These are phyloP conservation scores for Linum lewisii DNA, from an alignment of 345 rosid species.

Conservation along the genomic window DNA sequence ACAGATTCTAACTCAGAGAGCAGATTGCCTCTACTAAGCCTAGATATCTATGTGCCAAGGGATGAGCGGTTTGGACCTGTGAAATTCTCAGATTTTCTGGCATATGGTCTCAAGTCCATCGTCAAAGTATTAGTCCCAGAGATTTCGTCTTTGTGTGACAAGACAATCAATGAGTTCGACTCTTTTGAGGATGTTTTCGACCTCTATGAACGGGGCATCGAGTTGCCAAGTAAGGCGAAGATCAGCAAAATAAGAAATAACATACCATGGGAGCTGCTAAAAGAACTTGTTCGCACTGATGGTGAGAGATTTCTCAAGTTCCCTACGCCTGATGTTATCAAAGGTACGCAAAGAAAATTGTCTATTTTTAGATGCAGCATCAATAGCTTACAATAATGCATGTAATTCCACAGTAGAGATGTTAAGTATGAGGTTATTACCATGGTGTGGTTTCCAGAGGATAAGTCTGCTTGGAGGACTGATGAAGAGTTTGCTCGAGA, in stretches of 20 bases:
- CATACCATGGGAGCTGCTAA: constrained; percentile 82
- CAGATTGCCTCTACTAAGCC: constrained; percentile 58
- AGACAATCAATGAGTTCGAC: constrained; percentile 78
- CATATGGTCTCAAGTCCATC: constrained; percentile 63
- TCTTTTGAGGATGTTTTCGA: constrained; percentile 53
- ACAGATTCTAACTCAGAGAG: constrained; percentile 60
- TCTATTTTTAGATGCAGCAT: neutral
- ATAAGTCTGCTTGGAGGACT: constrained; percentile 58
- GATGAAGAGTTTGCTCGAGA: constrained; percentile 66
- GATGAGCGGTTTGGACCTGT: constrained; percentile 73
- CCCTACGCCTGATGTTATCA: constrained; percentile 77
- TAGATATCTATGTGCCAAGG: constrained; percentile 77
- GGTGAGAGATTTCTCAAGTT: constrained; percentile 66
- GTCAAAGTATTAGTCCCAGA: constrained; percentile 60
- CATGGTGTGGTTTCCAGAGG: constrained; percentile 25
- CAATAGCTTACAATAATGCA: neutral
- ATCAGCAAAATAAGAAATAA: constrained; percentile 41
- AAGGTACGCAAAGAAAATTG: constrained; percentile 32
- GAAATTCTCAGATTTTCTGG: constrained; percentile 84
- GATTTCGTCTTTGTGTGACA: constrained; percentile 52
- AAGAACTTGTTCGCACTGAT: constrained; percentile 70
- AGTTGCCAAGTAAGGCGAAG: constrained; percentile 25
- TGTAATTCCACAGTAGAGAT: neutral
- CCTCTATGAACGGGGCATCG: constrained; percentile 62
- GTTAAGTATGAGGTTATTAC: constrained; percentile 1